Conservation (phyloP, 768 basidiomycete species). For the Leccinum uliginosum region DNA sequence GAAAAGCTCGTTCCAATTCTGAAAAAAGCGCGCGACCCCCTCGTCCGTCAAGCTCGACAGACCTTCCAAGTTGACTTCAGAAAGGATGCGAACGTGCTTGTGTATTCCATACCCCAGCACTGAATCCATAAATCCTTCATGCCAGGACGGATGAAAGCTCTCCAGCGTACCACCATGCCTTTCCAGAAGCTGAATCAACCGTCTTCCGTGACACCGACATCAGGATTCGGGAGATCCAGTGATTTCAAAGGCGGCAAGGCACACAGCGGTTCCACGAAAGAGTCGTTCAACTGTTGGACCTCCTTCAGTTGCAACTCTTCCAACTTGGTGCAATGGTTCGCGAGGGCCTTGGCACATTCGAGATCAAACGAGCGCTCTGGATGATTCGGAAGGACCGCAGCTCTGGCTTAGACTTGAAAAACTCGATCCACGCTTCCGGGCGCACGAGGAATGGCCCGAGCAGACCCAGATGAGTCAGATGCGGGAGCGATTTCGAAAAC, state of each 20-base stretch:
- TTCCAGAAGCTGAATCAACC: constrained; percentile 51
- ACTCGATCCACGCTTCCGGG: constrained; percentile 63
- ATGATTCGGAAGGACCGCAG: constrained; percentile 75
- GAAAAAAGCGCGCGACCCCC: constrained; percentile 69
- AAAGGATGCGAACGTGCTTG: constrained; percentile 43
- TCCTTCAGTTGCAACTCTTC: constrained; percentile 76
- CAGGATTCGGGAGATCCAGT: constrained; percentile 70
- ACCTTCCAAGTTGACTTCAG: constrained; percentile 50
- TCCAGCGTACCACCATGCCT: constrained; percentile 51
- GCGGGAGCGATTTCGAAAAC: constrained; percentile 60
- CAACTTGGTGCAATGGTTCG: constrained; percentile 46
- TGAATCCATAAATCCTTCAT: constrained; percentile 54
- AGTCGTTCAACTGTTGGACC: constrained; percentile 65
- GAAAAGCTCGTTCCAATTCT: constrained; percentile 38
- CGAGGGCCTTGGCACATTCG: constrained; percentile 57
- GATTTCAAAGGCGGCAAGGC: constrained; percentile 37
- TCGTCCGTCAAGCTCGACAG: constrained; percentile 63
- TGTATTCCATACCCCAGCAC: constrained; percentile 61
- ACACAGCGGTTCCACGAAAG: constrained; percentile 52
- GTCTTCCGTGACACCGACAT: constrained; percentile 48
- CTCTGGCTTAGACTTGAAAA: constrained; percentile 60
- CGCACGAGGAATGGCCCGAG: constrained; percentile 87
- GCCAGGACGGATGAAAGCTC: constrained; percentile 68
- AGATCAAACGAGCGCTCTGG: constrained; percentile 80
- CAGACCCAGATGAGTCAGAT: constrained; percentile 70